Evolutionary conservation across 2,329 filamentous ascomycete genomes (phyloP), one percentile per base, ranked within the genome.

Genomic region (Chaetothyriales sp.): DNA sequence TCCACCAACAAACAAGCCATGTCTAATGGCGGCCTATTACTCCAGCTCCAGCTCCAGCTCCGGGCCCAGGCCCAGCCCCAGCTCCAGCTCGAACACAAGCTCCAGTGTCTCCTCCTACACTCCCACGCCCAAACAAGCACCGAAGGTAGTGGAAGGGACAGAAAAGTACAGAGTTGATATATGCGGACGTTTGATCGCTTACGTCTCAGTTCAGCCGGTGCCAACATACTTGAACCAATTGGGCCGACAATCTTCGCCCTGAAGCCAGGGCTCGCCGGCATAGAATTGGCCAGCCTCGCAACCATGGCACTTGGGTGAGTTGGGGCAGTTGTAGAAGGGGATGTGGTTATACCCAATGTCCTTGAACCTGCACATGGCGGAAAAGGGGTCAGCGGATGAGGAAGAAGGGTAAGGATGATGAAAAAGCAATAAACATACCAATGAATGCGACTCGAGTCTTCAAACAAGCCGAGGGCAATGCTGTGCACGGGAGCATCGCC

Each of bases 281-380:
- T 87, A 95, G 62, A 95, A 84, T 53, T 84, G 79, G 47, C 90
- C 92, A 0, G 86, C 79, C n/a, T 81, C 77, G 65, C 90, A 96
- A 58, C 86, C 86, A 58, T 77, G 83, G 66, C 90, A 96, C 68
- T 96, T 96, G 47, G 86, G 85, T 49, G 84, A 94, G 70, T 95
- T 96, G 55, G 92, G 92, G 65, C 92, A 98, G 72, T 98, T 98
- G 76, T 94, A 95, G 72, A 94, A 98, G 45, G 92, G 92, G 49
- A 96, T 89, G 61, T 98, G 92, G 63, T 95, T 88, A 70, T 98
- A 98, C 52, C 92, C 92, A 59, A 98, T 96, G 65, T 98, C 92
- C 49, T 90, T 89, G 82, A 98, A 98, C 89, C 89, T 95, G 56
- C 5, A 22, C 19, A 1, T 10, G 32, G 26, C 22, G 22, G 22